Evolutionary conservation across 257 asterid genomes (phyloP), one percentile per base, ranked within the genome.

Genomic region (Penstemon eatonii): DNA sequence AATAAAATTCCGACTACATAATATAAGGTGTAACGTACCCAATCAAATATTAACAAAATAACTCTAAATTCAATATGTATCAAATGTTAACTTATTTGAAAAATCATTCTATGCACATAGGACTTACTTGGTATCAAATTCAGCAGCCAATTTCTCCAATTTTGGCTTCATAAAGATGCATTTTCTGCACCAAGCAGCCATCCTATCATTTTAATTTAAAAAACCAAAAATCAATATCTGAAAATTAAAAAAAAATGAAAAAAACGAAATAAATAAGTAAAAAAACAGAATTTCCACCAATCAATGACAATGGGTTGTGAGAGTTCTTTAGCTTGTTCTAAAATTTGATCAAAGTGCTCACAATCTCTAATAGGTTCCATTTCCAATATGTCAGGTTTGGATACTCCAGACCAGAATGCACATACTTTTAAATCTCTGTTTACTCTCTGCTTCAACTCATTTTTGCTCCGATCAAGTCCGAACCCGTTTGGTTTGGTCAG

Each of bases 141-240:
- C 99, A 6, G 87, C 91, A 9, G 91, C 95, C 76, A 93, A 55
- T 82, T 93, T 93, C 87, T 93, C 97, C 74, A 93, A 60, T 66
- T 90, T 90, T n/a, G 96, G 99, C 80, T 84, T 85, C 83, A 93
- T 68, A 75, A 77, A 90, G 6, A 93, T 90, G 89, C 98, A 93
- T 85, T 93, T 93, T 65, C 98, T 89, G 79, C 97, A 90, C 99
- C 99, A 93, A 5, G 82, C 53, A 40, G 99, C 97, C 99, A 93
- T 90, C 99, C 99, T 90, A 76, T 51, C 44, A 43, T 4, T 38
- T 18, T 41, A 38, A 25, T 13, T 40, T 12, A 53, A 74, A 43
- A 58, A 7, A 49, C 10, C n/a, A 63, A 57, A 7, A n/a, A 18
- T 54, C 6, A 54, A 6, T 54, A 57, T 0, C n/a, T 3, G 18